phyloP scores from a whole-genome alignment of 257 asterid species.

The Nicotiana noctiflora region DNA sequence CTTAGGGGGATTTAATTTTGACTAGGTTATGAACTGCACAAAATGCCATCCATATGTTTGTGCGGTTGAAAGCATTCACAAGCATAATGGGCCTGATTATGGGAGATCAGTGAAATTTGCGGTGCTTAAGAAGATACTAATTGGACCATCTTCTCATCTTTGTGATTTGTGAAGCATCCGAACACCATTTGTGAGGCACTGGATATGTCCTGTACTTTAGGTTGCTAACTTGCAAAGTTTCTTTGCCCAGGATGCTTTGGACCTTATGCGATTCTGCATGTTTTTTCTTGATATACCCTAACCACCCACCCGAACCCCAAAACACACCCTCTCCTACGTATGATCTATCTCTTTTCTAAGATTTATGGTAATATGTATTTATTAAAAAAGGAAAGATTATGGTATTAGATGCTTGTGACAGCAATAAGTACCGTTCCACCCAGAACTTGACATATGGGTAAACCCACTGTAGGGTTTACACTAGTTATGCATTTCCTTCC shows the following conservation, averaged over 20 bases:
- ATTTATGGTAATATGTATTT: neutral
- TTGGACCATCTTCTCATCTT: neutral
- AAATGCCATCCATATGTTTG: neutral
- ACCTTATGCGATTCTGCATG: neutral
- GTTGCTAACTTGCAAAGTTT: neutral
- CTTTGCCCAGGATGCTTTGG: neutral
- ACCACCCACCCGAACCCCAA: neutral
- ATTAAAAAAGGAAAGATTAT: neutral
- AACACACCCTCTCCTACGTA: neutral
- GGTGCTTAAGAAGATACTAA: neutral
- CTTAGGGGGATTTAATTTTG: neutral
- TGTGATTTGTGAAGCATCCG: neutral
- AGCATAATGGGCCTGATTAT: neutral
- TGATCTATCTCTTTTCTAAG: neutral
- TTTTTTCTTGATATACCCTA: neutral
- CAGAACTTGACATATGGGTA: neutral
- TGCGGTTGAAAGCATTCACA: neutral
- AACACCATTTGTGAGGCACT: neutral
- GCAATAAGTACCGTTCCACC: neutral
- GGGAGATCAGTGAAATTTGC: neutral
- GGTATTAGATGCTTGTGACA: neutral
- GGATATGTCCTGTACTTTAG: neutral
- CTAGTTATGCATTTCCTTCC: neutral
- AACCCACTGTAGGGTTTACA: neutral
- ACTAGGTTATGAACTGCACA: neutral